Evolutionary conservation across 192 early-diverging fungal genomes (phyloP), one percentile per base, ranked within the genome.

Genomic region (Jimgerdemannia lactiflua): DNA sequence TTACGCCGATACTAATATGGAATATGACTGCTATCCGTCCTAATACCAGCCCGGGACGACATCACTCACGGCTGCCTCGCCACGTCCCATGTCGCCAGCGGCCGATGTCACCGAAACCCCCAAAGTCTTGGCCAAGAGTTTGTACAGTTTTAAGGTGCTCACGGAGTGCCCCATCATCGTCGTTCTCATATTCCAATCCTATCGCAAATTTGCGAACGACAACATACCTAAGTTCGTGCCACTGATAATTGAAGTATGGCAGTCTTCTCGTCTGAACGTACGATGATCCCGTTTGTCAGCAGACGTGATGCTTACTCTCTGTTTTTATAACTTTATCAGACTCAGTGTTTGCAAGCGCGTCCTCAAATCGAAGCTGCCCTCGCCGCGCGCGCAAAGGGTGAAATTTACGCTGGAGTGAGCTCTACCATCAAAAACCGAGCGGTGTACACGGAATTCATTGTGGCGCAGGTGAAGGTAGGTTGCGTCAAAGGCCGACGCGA

Each of bases 131-230:
- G 88, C 85, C 29, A 89, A 82, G 73, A 94, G 93, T 75, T 81
- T 94, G 77, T 87, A 86, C 64, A 96, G 95, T 75, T 99, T 99
- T 89, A 99, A 99, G 82, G 97, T 99, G 19, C 78, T 99, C 75
- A 97, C 95, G 4, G 98, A 99, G 76, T 97, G 97, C 75, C 98
- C 98, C 4, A 97, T 99, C 39, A 99, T 99, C 69, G 95, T 99
- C 39, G 98, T 98, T 2, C 84, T 98, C 20, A 83, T 99, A 29
- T 96, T 99, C 74, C 95, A 98, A 84, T 89, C 97, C 2, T 92
- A 96, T 84, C 89, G 93, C 17, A 88, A 91, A 44, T 92, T 92
- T 73, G 94, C 95, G 39, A 89, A 87, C 43, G 86, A 85, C 39
- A 95, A 97, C 75, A 92, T 99, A 49, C 87, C 88, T 44, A 86